phyloP scores from a whole-genome alignment of 495 filamentous ascomycete species.

The Xylaria venustula region DNA sequence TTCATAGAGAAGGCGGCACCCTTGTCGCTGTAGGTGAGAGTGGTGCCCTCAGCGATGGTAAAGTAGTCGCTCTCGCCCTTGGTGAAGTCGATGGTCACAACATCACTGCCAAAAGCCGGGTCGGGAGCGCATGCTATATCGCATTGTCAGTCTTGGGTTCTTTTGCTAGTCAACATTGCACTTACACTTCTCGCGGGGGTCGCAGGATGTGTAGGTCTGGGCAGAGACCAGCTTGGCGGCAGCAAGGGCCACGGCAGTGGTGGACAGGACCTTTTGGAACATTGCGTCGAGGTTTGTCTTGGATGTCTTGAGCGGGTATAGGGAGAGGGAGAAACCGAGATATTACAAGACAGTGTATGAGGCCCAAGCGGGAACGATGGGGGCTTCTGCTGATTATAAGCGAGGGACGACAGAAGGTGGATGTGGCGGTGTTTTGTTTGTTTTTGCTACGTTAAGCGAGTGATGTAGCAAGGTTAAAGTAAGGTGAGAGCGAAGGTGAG shows the following conservation, averaged over 20 bases:
- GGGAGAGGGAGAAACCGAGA: background rate
- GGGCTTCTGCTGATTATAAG: conserved; percentile 7
- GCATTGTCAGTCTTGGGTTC: background rate
- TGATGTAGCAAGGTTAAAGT: conserved; percentile 7
- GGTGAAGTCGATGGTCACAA: conserved; percentile 78
- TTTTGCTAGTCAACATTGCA: conserved; percentile 3
- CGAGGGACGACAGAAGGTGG: conserved; percentile 5
- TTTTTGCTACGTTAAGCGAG: conserved; percentile 16
- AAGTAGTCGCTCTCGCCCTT: conserved; percentile 67
- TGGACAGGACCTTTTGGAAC: conserved; percentile 40
- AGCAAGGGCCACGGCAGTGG: conserved; percentile 40
- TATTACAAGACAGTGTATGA: conserved; percentile 7
- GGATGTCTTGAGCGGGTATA: background rate
- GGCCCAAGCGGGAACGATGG: too few species aligned
- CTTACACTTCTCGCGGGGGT: conserved; percentile 68
- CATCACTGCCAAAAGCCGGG: conserved; percentile 61
- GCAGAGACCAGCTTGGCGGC: conserved; percentile 52
- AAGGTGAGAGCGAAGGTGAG: background rate
- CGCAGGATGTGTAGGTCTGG: conserved; percentile 75
- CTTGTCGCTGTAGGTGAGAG: conserved; percentile 58
- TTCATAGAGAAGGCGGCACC: conserved; percentile 76
- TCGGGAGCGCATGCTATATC: conserved; percentile 62
- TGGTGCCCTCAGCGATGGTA: conserved; percentile 60
- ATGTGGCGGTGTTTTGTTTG: conserved; percentile 4
- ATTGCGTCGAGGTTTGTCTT: conserved; percentile 21